Evolutionary conservation across 345 rosid species (phyloP), one percentile per base, ranked within the genome.

Genomic region (Acer saccharum): DNA sequence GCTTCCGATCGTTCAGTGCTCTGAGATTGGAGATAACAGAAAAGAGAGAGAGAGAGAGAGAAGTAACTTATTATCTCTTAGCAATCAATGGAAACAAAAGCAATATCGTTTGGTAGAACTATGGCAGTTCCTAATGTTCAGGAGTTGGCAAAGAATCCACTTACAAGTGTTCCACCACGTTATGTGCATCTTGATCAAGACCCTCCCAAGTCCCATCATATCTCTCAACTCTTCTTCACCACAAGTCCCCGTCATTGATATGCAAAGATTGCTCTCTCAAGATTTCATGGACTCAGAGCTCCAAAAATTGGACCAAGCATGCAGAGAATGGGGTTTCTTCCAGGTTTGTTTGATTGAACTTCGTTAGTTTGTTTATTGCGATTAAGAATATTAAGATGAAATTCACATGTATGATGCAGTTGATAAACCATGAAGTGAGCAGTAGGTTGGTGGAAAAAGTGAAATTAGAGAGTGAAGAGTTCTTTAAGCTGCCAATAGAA

Each of bases 251-350:
- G 65, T 70, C 44, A 70, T 77, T 21, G 70, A 77, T 70, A 60
- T 60, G 69, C 32, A 48, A 11, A 70, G 50, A 29, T 44, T 77
- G 58, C n/a, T 61, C 35, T 69, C 69, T 0, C 6, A 21, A 29
- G 76, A 78, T n/a, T 11, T 10, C 27, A 43, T 43, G 9, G 61
- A 72, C 10, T 43, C 60, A 14, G 81, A 72, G 72, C 77, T 78
- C 8, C 41, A 72, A n/a, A 78, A 78, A 67, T 23, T 78, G 41
- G 72, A 72, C 72, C 25, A 4, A 18, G 72, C 81, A 10, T 78
- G 77, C 81, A 65, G 72, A 48, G 67, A 72, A 13, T 72, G 76
- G 81, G 81, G 81, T 52, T 72, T 78, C 77, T 78, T 78, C 57
- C 81, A 78, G 76, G 81, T 78, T 50, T 1, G 1, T 65, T 32